phyloP scores from a whole-genome alignment of 2,329 filamentous ascomycete genomes.

The Alternaria hordeiaustralica region DNA sequence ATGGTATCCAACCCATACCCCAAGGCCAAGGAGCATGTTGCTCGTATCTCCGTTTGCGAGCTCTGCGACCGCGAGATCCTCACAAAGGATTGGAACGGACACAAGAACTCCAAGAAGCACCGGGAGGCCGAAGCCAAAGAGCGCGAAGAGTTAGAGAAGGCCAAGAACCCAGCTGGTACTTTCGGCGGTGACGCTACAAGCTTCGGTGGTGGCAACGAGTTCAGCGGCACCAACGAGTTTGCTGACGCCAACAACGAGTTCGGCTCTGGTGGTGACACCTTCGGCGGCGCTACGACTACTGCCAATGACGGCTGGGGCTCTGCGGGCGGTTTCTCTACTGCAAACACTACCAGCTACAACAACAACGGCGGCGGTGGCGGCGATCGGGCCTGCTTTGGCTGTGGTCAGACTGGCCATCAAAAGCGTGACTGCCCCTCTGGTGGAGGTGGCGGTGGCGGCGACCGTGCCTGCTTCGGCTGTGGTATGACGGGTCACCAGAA shows the following conservation, averaged over 20 bases:
- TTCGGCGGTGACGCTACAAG: constrained; percentile 16
- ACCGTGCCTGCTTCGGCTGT: constrained; percentile 34
- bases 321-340: constrained; percentile 7
- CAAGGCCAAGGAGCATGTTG: constrained; percentile 22
- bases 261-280: constrained; percentile 47
- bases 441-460: constrained; percentile 18
- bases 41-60: constrained; percentile 36
- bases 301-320: constrained; percentile 48
- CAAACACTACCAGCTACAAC: constrained; percentile 4
- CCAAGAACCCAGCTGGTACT: constrained; percentile 1
- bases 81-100: constrained; percentile 40
- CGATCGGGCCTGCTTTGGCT: constrained; percentile 32
- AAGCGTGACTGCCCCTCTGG: constrained; percentile 27
- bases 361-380: constrained; percentile 15
- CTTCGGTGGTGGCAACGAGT: constrained; percentile 11
- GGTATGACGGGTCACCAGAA: constrained; percentile 30
- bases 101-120: constrained; percentile 45
- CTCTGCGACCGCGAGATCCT: constrained; percentile 38
- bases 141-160: constrained; percentile 15
- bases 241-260: constrained; percentile 43
- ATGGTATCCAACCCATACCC: constrained; percentile 36
- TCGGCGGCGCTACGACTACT: constrained; percentile 47
- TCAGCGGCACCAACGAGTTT: constrained; percentile 41
- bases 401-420: constrained; percentile 30
- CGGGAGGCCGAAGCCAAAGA: constrained; percentile 30